Base-by-base conservation (phyloP, 495 filamentous ascomycete genomes). In the Penicillium roqueforti region DNA sequence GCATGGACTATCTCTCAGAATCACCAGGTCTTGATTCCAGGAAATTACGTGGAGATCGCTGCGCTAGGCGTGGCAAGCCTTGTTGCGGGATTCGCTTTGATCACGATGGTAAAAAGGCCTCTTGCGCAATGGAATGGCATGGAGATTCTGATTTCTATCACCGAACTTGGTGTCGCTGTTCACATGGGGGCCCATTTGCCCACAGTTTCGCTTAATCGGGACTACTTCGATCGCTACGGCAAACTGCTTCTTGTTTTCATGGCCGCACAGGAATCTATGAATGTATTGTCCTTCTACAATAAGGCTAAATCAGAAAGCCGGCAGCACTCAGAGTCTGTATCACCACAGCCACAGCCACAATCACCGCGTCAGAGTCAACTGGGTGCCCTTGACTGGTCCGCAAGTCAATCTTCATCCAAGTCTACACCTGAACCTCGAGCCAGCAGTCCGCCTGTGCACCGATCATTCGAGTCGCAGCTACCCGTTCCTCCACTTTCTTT, bases 111-210 rank as follows among this genome's bases (percentile, higher is more conserved):
- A 25, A 75, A 76, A 42, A 57, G 61, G 22, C 72, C 70, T 19
- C 60, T 74, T 22, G 51, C 34, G 2, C 61, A 75, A 22, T 76
- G 72, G 71, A 73, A 70, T 51, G 69, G 69, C 10, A 70, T 71
- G 57, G 74, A 76, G 41, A 72, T 77, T n/a, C 55, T 76, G 45
- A 61, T 77, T 16, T 74, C 69, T 19, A 61, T 74, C 42, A 71
- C 70, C 2, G 72, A 77, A 51, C 68, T 77, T 16, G 66, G 40
- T 6, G 67, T 65, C 4, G 71, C 71, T 10, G 59, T 77, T 47
- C 69, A 73, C 38, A 55, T 76, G 9, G 73, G 73, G 20, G 70
- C 63, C 23, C 68, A 73, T 56, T 59, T 76, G 25, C 72, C 73
- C 3, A 59, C 59, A 1, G 61, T 45, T 8, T 62, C 61, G 4